Base-by-base conservation (phyloP, 164 flowering plant species). In the Amborella trichopoda region DNA sequence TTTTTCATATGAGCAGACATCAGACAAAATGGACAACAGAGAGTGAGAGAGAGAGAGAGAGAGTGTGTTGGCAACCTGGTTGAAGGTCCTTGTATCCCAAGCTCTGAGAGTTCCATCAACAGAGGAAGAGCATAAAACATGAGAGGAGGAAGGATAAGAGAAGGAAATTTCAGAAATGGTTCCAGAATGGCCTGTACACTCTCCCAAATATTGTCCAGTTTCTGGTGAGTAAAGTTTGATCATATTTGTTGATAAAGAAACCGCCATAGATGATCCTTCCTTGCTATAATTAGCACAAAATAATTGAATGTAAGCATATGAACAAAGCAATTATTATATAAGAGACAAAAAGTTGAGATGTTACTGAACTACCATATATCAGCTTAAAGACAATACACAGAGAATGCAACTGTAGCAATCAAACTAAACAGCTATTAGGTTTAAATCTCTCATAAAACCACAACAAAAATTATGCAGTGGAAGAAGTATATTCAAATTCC, bases 31-130 rank as follows among this genome's bases (percentile, higher is more conserved):
- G n/a, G n/a, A n/a, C n/a, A n/a, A n/a, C n/a, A n/a, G n/a, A n/a
- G n/a, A n/a, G n/a, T n/a, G n/a, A n/a, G n/a, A n/a, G n/a, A n/a
- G n/a, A n/a, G n/a, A n/a, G n/a, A n/a, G n/a, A n/a, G 8, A 17
- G 27, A 23, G 2, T n/a, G 16, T 19, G 21, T 25, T 11, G 3
- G 19, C 28, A 26, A 86, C 98, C 95, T 87, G 78, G 11, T 64
- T 70, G 44, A 68, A 76, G 5, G 73, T 62, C 58, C 99, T 60
- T 1, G 84, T 74, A 56, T 91, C 96, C 96, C 96, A 91, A 49
- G 74, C 73, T 68, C 94, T 67, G 27, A 84, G 50, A 9, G 94
- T 87, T 1, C 85, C 80, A 62, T 87, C 99, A 42, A 95, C 80
- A 13, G 91, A 82, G 55, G 91, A 91, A 19, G 91, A 80, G 19